These are phyloP conservation scores for Medicago arabica DNA, from an alignment of 306 rosid genomes.

Conservation along the genomic window DNA sequence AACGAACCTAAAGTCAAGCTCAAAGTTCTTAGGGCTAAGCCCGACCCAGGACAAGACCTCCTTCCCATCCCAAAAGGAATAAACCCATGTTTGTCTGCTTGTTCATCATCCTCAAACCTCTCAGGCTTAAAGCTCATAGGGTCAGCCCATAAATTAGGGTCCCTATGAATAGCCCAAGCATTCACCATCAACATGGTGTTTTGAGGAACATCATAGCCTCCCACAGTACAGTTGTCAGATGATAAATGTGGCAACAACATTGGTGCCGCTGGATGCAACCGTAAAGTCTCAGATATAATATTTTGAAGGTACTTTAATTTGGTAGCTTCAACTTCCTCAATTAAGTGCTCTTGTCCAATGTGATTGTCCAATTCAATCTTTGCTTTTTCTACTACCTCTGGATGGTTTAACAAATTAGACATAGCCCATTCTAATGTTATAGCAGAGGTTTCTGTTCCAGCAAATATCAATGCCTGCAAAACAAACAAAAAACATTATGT, in stretches of 20 bases:
- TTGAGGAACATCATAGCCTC: constrained; percentile 57
- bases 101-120: constrained; percentile 43
- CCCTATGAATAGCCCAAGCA: constrained; percentile 68
- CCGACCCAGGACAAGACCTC: constrained; percentile 56
- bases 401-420: constrained; percentile 59
- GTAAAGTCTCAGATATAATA: constrained; percentile 54
- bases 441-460: constrained; percentile 68
- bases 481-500: neutral
- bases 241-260: constrained; percentile 57
- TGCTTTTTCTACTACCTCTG: constrained; percentile 50
- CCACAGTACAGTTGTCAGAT: constrained; percentile 48
- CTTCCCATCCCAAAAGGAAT: constrained; percentile 66
- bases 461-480: constrained; percentile 51
- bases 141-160: constrained; percentile 54
- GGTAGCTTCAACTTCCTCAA: constrained; percentile 52
- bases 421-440: constrained; percentile 67
- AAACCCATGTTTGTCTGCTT: constrained; percentile 9
- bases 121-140: constrained; percentile 55
- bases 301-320: constrained; percentile 58
- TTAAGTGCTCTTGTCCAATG: constrained; percentile 47
- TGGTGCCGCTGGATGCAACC: constrained; percentile 51
- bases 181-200: constrained; percentile 54
- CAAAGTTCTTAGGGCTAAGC: constrained; percentile 53
- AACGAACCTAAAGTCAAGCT: constrained; percentile 48
- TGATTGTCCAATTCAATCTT: constrained; percentile 49